Evolutionary conservation across 805 yeast species (phyloP).

Genomic region (Saturnispora sekii): DNA sequence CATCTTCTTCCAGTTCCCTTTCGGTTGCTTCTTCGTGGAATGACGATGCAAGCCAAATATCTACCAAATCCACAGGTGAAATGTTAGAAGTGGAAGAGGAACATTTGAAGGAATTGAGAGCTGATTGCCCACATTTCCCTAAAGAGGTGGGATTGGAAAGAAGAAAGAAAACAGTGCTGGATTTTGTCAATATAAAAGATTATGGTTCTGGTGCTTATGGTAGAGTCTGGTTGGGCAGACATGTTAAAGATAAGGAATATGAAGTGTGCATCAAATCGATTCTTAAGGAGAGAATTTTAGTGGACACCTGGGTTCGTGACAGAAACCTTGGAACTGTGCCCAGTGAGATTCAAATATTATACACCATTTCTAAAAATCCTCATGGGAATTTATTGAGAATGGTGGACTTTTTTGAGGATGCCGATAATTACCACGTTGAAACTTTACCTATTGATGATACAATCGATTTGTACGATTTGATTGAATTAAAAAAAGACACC

Average conservation of each 20-base stretch:
- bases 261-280: slow-evolving; percentile 79
- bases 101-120: slow-evolving; percentile 25
- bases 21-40: slow-evolving; percentile 6
- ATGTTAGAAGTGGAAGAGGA: slow-evolving; percentile 11
- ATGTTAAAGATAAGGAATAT: slow-evolving; percentile 50
- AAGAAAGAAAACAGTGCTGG: slow-evolving; percentile 60
- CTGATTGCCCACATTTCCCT: slow-evolving; percentile 32
- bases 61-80: slow-evolving; percentile 2
- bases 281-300: slow-evolving; percentile 83
- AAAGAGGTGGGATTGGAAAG: slow-evolving; percentile 55
- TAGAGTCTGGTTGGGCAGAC: slow-evolving; percentile 73
- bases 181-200: slow-evolving; percentile 60
- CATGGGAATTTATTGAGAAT: slow-evolving; percentile 83
- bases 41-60: not conserved
- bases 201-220: slow-evolving; percentile 98
- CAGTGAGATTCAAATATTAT: slow-evolving; percentile 90
- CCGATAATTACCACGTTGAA: slow-evolving; percentile 79
- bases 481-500: slow-evolving; percentile 65
- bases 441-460: slow-evolving; percentile 49
- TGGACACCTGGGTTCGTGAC: slow-evolving; percentile 97
- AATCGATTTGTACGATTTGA: slow-evolving; percentile 84
- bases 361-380: slow-evolving; percentile 62
- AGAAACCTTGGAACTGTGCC: slow-evolving; percentile 88
- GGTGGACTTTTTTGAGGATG: slow-evolving; percentile 89
- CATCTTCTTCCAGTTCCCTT: slow-evolving; percentile 4